Evolutionary conservation across 2,329 filamentous ascomycete genomes (phyloP).

Genomic region (Knoxdaviesia proteae): DNA sequence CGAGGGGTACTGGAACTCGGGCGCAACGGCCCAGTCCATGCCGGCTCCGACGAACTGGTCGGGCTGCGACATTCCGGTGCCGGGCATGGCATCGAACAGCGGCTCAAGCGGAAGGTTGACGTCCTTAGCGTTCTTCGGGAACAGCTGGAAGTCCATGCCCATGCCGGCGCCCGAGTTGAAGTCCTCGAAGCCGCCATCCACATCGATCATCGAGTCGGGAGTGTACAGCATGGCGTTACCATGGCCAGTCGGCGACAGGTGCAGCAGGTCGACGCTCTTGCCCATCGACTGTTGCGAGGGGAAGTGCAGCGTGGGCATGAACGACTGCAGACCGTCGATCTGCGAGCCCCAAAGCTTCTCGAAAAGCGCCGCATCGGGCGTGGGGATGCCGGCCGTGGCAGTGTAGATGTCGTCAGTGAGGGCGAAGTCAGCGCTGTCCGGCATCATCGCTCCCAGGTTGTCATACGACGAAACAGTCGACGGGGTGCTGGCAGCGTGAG

Average conservation of each 20-base stretch:
- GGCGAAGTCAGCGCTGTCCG: conserved; percentile 36
- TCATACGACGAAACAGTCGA: conserved; percentile 34
- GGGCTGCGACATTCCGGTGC: neutral
- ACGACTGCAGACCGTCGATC: neutral
- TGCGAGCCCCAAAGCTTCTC: conserved; percentile 19
- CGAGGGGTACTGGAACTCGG: too few relatives aligned
- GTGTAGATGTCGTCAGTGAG: conserved; percentile 43
- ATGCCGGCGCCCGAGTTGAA: conserved; percentile 19
- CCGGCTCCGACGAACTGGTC: too few relatives aligned
- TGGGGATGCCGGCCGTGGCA: conserved; percentile 18
- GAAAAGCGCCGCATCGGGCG: conserved; percentile 14
- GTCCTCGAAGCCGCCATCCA: conserved; percentile 47
- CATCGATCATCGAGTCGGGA: conserved; percentile 35
- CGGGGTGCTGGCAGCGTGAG: conserved; percentile 9
- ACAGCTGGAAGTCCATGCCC: conserved; percentile 45
- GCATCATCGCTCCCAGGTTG: neutral
- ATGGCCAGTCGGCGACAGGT: conserved; percentile 50
- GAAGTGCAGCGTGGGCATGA: conserved; percentile 1
- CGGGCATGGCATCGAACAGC: conserved; percentile 28
- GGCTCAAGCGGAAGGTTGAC: conserved; percentile 15
- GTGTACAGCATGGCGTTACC: conserved; percentile 49
- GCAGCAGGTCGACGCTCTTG: conserved; percentile 14
- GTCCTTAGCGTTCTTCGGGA: conserved; percentile 21
- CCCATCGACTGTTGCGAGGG: conserved; percentile 1
- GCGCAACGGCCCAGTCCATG: too few relatives aligned